Evolutionary conservation across 139 green algal species (phyloP).

Genomic region (Chlamydomonas sp.): DNA sequence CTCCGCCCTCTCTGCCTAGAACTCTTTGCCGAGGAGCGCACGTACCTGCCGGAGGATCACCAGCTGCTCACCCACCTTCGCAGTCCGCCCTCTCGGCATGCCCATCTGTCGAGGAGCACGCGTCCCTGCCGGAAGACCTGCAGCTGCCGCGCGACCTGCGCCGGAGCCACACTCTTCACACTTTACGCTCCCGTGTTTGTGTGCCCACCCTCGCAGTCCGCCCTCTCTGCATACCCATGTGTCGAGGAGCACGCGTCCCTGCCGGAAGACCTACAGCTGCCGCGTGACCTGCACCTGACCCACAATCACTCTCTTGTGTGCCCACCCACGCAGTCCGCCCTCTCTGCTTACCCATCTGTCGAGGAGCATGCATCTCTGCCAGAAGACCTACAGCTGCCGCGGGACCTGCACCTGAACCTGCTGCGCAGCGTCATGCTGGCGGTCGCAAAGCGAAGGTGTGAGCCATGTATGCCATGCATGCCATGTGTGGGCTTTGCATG

Average conservation of each 20-base stretch:
- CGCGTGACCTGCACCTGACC: not conserved
- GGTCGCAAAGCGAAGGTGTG: not conserved
- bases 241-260: not conserved
- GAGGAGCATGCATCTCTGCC: not conserved
- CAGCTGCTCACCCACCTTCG: no score
- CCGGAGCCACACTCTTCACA: not conserved
- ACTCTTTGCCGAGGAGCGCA: no score
- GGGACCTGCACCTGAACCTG: not conserved
- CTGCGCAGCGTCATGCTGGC: slow-evolving; percentile 13
- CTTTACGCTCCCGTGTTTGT: not conserved
- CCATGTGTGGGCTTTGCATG: no score
- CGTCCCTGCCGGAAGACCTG: no score
- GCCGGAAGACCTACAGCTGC: not conserved
- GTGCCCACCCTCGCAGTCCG: no score
- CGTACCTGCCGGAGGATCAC: no score
- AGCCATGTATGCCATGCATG: no score
- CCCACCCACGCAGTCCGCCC: not conserved
- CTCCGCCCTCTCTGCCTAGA: no score
- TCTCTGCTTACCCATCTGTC: not conserved
- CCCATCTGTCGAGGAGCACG: no score
- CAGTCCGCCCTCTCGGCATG: no score
- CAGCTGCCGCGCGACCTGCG: not conserved
- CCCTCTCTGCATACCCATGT: slow-evolving; percentile 1
- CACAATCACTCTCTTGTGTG: not conserved
- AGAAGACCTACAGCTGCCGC: not conserved